Percentiles rank a stretch among this genome's conserved stretches.
phyloP scores from a whole-genome alignment of 257 asterid species.

The Scutellaria galericulata region DNA sequence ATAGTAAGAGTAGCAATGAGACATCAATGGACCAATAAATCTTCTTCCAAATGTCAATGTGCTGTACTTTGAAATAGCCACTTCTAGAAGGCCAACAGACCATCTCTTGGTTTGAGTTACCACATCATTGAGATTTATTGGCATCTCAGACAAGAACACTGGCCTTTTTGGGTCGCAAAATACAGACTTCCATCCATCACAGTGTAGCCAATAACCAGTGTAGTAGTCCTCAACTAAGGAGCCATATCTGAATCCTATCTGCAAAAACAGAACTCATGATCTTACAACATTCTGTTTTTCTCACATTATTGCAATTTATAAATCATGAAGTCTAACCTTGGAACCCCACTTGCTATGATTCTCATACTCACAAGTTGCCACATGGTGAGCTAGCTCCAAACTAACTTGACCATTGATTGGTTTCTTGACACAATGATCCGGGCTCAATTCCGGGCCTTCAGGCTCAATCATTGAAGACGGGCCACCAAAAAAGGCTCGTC shows the following conservation, averaged over 20 bases:
- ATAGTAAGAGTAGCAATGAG: constrained; percentile 54
- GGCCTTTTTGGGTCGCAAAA: constrained; percentile 68
- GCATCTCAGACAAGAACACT: constrained; percentile 72
- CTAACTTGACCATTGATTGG: constrained; percentile 35
- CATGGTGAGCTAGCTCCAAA: constrained; percentile 53
- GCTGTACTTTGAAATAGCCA: constrained; percentile 57
- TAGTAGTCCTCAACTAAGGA: constrained; percentile 79
- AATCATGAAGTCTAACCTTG: constrained; percentile 40
- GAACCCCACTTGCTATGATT: constrained; percentile 61
- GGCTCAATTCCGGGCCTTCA: constrained; percentile 46
- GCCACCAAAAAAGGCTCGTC: constrained; percentile 57
- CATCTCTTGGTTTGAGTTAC: constrained; percentile 68
- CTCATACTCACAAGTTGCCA: constrained; percentile 67
- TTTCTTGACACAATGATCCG: constrained; percentile 37
- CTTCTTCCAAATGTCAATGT: constrained; percentile 58
- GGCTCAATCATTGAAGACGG: constrained; percentile 49
- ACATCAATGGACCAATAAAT: constrained; percentile 56
- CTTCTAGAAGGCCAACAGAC: constrained; percentile 78
- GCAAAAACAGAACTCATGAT: background rate
- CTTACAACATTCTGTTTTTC: background rate
- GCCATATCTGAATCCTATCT: constrained; percentile 84
- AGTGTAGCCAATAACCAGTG: constrained; percentile 63
- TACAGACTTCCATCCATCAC: constrained; percentile 84
- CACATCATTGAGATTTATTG: constrained; percentile 60
- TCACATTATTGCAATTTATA: background rate